Evolutionary conservation across 306 rosid genomes (phyloP).

Genomic region (Cicer yamashitae): DNA sequence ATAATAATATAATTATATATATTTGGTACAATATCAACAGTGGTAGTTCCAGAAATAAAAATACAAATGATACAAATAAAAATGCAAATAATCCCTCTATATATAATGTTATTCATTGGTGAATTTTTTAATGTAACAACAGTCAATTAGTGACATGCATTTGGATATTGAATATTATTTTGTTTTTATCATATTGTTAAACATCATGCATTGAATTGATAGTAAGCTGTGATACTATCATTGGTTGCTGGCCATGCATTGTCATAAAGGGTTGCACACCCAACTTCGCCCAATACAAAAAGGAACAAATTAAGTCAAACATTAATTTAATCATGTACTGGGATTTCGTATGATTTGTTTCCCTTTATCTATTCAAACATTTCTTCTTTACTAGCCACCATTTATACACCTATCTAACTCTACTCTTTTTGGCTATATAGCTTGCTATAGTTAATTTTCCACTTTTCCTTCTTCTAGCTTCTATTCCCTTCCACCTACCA

Average conservation of each 20-base stretch:
- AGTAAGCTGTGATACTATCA: slow-evolving; percentile 33
- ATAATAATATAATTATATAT: too few species aligned
- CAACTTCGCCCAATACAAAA: slow-evolving; percentile 35
- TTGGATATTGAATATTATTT: slow-evolving; percentile 25
- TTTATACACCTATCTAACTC: slow-evolving; percentile 37
- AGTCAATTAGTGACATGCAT: slow-evolving; percentile 21
- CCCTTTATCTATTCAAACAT: slow-evolving; percentile 3
- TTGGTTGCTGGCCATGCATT: slow-evolving; percentile 36
- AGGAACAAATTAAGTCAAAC: slow-evolving; percentile 53
- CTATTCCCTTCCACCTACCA: background rate
- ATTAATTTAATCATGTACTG: slow-evolving; percentile 49
- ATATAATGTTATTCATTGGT: background rate
- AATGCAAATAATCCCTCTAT: background rate
- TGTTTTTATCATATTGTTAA: slow-evolving; percentile 9
- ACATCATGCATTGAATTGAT: background rate
- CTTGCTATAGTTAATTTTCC: background rate
- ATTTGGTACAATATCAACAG: too few species aligned
- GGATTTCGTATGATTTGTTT: slow-evolving; percentile 45
- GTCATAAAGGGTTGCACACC: slow-evolving; percentile 44
- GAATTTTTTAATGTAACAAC: background rate
- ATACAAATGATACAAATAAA: too few species aligned
- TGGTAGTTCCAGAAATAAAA: too few species aligned
- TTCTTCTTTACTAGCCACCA: slow-evolving; percentile 22
- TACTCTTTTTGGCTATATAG: slow-evolving; percentile 17
- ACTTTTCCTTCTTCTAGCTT: background rate